Base-by-base conservation (phyloP, 2,329 filamentous ascomycete species). In the Cercospora janseana region DNA sequence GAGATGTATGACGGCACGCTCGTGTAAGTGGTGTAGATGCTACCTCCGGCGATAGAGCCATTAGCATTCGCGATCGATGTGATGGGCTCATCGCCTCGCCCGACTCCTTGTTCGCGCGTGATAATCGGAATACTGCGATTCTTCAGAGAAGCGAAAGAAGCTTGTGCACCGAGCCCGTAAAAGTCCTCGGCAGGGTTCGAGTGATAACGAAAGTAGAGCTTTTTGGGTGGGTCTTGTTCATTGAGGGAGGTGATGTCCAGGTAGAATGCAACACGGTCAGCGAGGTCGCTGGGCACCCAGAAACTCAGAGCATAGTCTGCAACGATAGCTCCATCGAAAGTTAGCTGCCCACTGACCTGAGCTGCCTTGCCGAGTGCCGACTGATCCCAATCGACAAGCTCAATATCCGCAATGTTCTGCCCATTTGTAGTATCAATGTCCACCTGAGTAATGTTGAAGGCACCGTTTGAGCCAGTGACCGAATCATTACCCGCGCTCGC, bases 1-100 rank as follows among this genome's bases (percentile, higher is more conserved):
- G 59, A 64, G 38, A 69, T 63, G 35, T 66, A 67, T 13, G 66
- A 62, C 3, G 65, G 63, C 6, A 66, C 55, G 6, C 64, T 63
- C 8, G 65, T 66, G 50, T 70, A 70, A 1, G 67, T 63, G 3
- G 66, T 70, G 56, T 63, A 66, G 6, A 53, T 47, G 41, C 66
- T 57, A 15, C 67, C 67, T 12, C 67, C 67, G 9, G 57, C 51
- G 42, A 65, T 60, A 2, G 48, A 50, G 6, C 60, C 55, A 48
- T 61, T 57, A 18, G 49, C 57, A 38, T 66, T 64, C 34, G 52
- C 49, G 31, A 59, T 42, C 6, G 51, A 51, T 5, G 63, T 63
- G 15, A 65, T 53, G 2, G 62, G 61, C 49, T 63, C 50, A 29
- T 60, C 59, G 6, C 63, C 62, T n/a, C 62, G 55, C 6, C 63